A percentile compares a stretch with the other conserved stretches of the same genome.
These are phyloP conservation scores for Hermanozyma aechmeae DNA, from an alignment of 805 yeast species.

Conservation along the genomic window DNA sequence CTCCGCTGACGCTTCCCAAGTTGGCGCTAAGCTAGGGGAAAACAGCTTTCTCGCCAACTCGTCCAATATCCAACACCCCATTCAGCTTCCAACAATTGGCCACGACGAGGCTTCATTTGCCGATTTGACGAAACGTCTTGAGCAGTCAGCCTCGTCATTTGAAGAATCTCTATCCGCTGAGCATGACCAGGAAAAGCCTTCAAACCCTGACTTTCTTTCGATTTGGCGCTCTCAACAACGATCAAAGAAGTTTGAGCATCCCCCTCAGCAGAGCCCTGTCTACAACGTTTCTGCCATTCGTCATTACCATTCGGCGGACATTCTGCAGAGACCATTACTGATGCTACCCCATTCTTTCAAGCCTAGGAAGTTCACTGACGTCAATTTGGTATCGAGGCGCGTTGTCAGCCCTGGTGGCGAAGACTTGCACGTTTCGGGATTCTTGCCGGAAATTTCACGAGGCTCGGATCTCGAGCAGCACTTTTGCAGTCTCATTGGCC, in stretches of 20 bases:
- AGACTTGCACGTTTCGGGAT: conserved; percentile 30
- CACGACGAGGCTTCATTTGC: conserved; percentile 30
- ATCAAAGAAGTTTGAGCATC: neutral
- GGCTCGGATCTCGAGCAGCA: conserved; percentile 41
- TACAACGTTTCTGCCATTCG: conserved; percentile 9
- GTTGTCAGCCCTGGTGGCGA: conserved; percentile 34
- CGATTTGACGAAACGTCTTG: conserved; percentile 23
- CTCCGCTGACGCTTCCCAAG: neutral
- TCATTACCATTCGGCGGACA: conserved; percentile 8
- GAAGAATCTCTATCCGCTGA: conserved; percentile 36
- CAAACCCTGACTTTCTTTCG: conserved; percentile 22
- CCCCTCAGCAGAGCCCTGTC: conserved; percentile 1
- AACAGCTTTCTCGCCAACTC: conserved; percentile 33
- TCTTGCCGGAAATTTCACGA: conserved; percentile 38
- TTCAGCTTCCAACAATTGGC: conserved; percentile 32
- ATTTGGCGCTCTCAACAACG: conserved; percentile 35
- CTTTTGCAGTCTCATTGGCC: conserved; percentile 23
- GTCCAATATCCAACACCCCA: conserved; percentile 27
- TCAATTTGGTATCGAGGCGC: conserved; percentile 32
- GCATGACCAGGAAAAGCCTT: conserved; percentile 23
- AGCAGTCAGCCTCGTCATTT: conserved; percentile 13
- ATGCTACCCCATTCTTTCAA: conserved; percentile 14
- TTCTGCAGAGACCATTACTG: too few relatives aligned
- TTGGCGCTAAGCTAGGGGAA: conserved; percentile 6
- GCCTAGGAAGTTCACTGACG: conserved; percentile 27